Conservation (phyloP, 208 protist species). For the Trypanosoma avium region DNA sequence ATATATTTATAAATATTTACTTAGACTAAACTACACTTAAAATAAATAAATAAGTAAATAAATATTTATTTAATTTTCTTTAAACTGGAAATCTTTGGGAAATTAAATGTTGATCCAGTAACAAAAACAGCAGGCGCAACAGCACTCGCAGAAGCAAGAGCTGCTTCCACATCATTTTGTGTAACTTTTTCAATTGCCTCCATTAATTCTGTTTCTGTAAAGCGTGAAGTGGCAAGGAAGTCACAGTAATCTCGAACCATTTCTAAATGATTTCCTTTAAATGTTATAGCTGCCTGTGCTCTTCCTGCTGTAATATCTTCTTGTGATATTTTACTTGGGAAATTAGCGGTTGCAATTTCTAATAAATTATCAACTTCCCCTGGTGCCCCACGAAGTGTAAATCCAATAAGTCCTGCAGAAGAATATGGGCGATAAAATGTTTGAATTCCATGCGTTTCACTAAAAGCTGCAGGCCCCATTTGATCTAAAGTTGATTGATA, state of each 20-base stretch:
- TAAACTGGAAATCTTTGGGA: conserved; percentile 51
- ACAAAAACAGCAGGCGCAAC: conserved; percentile 58
- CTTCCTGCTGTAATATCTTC: conserved; percentile 32
- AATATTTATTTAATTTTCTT: conserved; percentile 35
- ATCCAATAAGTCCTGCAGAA: conserved; percentile 72
- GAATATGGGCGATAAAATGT: conserved; percentile 83
- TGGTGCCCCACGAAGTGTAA: conserved; percentile 65
- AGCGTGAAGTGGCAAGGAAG: conserved; percentile 71
- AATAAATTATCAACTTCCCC: conserved; percentile 38
- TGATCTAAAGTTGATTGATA: conserved; percentile 42
- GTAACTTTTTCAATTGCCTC: conserved; percentile 54
- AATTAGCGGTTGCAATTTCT: conserved; percentile 33
- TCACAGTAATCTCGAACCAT: conserved; percentile 78
- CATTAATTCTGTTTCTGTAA: conserved; percentile 37
- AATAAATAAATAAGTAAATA: neutral
- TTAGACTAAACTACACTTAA: too few relatives aligned
- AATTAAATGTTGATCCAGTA: conserved; percentile 61
- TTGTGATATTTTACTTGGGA: conserved; percentile 39
- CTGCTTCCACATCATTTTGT: conserved; percentile 56
- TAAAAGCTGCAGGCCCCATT: conserved; percentile 20
- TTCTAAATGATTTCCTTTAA: conserved; percentile 54
- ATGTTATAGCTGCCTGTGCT: conserved; percentile 41
- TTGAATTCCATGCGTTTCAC: conserved; percentile 45
- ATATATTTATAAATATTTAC: too few relatives aligned
- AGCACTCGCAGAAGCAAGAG: conserved; percentile 31